Evolutionary conservation across 2,329 filamentous ascomycete species (phyloP), one percentile per base, ranked within the genome.

Genomic region (Zasmidium citrigriseum): DNA sequence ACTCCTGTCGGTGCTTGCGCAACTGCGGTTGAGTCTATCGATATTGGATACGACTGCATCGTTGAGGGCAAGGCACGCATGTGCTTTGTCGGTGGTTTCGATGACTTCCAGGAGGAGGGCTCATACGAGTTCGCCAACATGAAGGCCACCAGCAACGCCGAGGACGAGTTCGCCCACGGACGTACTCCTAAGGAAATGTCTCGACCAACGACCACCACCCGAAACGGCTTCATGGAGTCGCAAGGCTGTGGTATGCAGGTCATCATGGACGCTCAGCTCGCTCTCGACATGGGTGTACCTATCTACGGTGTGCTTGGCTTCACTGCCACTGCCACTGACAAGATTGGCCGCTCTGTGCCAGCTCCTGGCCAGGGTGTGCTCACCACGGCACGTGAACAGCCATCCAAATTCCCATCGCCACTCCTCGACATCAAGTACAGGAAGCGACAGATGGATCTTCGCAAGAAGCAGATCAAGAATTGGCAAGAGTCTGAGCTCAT

Each of bases 101-200:
- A 99, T 80, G 96, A 99, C 79, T 97, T 99, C 82, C 92, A 96
- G 72, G 95, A 99, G 79, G 95, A 99, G 79, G 96, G 95, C 53
- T 99, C 95, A 1, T 99, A 97, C 73, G 95, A 99, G 77, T 99
- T 99, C 75, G 95, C 95, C 82, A 99, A 99, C 83, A 99, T 99
- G 95, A 96, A 96, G 80, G 95, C 95, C 59, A 99, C 95, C 56
- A 97, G 93, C 84, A 99, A 98, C 73, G 93, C 93, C 23, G 89
- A 97, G 61, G 93, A 98, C 67, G 96, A 99, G 76, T 91, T 99
- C 68, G 91, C 88, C 10, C 95, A 98, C 71, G 95, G 95, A 49
- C 91, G 95, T 66, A 98, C 95, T 51, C 93, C 95, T 12, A 86
- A 88, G 76, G 95, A 99, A 78, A 99, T 99, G 95, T 99, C 96